Evolutionary conservation across 2,329 filamentous ascomycete species (phyloP), one percentile per base, ranked within the genome.

Genomic region (Epichloe sibirici): DNA sequence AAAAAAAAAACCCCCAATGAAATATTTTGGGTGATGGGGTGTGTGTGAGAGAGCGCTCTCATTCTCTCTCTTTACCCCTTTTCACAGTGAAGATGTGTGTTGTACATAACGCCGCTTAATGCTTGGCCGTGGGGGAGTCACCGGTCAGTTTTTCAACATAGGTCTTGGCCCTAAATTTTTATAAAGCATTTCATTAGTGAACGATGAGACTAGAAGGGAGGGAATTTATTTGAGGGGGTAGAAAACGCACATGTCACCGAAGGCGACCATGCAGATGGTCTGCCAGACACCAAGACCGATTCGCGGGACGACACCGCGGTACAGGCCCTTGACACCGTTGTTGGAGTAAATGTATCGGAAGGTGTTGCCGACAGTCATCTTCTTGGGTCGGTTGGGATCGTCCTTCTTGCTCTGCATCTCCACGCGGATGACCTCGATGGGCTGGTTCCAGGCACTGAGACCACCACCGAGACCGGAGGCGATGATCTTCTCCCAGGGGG

Each of bases 391-490:
- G 78, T 97, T 97, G 56, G 93, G 90, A 69, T 98, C 93, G 63
- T 87, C 88, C 63, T 86, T 96, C 84, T 96, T 97, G 76, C 88
- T 95, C 83, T 98, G 93, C 89, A 98, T 96, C 81, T 98, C 93
- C 57, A 98, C 91, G 59, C 93, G 89, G 69, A 98, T 96, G 68
- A 98, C 93, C 81, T 98, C 93, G 69, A 98, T 98, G 57, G 93
- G 93, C 79, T 98, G 93, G 75, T 98, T 98, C 93, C 93, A 98
- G 59, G 93, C 93, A 57, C 84, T 90, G 64, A 98, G 78, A 68
- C 93, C 93, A 81, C 93, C 93, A 74, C 93, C 93, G 9, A 98
- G 69, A 59, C 82, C 82, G 57, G 85, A 88, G 47, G 93, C 90
- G 53, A 88, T 69, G 66, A 98, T 85, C 82, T 97, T 97, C 78